Evolutionary conservation across 768 basidiomycete genomes (phyloP).

Genomic region (Pleurotus tuoliensis): DNA sequence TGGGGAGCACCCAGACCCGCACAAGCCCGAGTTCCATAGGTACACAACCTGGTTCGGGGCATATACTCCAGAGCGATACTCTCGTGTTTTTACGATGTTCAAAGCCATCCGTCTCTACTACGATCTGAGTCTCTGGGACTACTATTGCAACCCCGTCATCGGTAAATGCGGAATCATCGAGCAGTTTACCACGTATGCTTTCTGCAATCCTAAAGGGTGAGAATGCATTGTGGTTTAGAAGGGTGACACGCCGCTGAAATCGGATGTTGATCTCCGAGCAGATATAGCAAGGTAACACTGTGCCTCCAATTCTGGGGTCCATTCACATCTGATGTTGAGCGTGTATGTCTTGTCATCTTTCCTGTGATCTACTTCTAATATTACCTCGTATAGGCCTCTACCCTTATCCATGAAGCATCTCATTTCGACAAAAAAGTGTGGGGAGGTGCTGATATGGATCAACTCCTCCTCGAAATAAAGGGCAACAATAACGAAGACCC

Average conservation of each 20-base stretch:
- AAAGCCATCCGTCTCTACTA: not conserved
- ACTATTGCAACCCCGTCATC: not conserved
- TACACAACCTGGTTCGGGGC: not conserved
- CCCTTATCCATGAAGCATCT: conserved; percentile 3
- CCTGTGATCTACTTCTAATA: not conserved
- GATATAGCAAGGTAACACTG: not conserved
- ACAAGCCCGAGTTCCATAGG: not conserved
- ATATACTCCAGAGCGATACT: not conserved
- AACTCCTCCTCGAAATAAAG: not conserved
- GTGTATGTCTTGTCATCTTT: not conserved
- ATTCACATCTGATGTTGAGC: not conserved
- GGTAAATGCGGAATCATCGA: not conserved
- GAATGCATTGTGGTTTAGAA: not conserved
- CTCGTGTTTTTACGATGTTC: not conserved
- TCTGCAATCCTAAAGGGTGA: not conserved
- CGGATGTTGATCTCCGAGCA: not conserved
- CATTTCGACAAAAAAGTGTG: not conserved
- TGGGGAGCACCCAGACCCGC: not conserved
- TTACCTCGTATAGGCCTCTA: not conserved
- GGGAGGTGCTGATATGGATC: not conserved
- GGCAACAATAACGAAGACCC: not conserved
- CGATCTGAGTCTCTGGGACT: not conserved
- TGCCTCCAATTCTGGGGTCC: not conserved
- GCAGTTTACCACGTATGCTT: not conserved
- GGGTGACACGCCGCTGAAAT: not conserved